phyloP scores from a whole-genome alignment of 2,329 filamentous ascomycete genomes.

The Arachnopeziza araneosa region DNA sequence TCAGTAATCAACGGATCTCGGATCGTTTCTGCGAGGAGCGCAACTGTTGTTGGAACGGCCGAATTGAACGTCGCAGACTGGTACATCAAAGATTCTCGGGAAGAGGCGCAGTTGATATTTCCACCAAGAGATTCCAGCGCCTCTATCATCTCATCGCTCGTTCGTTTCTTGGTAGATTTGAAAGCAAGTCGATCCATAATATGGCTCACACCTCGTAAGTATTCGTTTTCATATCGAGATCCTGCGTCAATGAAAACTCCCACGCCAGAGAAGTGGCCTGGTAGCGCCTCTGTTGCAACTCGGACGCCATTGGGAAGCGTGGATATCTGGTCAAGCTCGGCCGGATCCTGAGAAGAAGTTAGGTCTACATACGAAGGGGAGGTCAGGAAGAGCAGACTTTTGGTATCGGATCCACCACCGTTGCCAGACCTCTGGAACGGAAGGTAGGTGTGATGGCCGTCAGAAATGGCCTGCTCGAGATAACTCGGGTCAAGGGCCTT shows the following conservation, averaged over 20 bases:
- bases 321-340: conserved; percentile 81
- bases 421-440: conserved; percentile 28
- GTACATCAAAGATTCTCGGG: conserved; percentile 96
- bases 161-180: conserved; percentile 71
- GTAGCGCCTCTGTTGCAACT: conserved; percentile 89
- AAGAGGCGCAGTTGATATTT: conserved; percentile 95
- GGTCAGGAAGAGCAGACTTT: conserved; percentile 20
- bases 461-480: conserved; percentile 13
- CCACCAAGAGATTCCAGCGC: conserved; percentile 82
- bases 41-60: conserved; percentile 76
- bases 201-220: conserved; percentile 84
- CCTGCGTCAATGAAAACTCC: conserved; percentile 95
- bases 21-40: conserved; percentile 87
- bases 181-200: conserved; percentile 95
- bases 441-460: conserved; percentile 19
- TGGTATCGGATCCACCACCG: conserved; percentile 29
- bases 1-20: conserved; percentile 79
- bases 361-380: conserved; percentile 6
- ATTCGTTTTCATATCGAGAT: conserved; percentile 84
- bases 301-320: conserved; percentile 88
- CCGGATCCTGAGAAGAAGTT: conserved; percentile 58
- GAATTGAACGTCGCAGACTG: conserved; percentile 97
- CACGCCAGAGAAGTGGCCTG: conserved; percentile 89
- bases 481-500: conserved; percentile 6
- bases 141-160: conserved; percentile 81